Evolutionary conservation across 177 flowering plant genomes (phyloP), one percentile per base, ranked within the genome.

Genomic region (Tripterygium wilfordii): DNA sequence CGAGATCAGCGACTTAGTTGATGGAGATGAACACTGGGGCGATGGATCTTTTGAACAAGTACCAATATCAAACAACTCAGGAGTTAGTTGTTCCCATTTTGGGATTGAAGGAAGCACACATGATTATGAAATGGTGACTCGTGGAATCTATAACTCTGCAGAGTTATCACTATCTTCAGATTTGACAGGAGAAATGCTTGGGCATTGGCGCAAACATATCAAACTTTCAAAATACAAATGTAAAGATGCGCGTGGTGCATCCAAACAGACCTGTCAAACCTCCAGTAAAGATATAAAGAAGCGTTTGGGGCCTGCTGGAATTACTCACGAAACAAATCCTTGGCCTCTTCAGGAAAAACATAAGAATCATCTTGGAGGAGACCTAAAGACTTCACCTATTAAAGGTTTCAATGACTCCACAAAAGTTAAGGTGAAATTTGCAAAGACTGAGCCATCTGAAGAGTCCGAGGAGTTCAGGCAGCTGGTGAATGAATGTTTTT

Each of bases 391-490:
- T 2, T n/a, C 24, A 40, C 4, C n/a, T n/a, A n/a, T n/a, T n/a
- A n/a, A n/a, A n/a, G n/a, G n/a, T n/a, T n/a, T n/a, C n/a, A n/a
- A n/a, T n/a, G n/a, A n/a, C 13, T 36, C 54, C 16, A 20, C 49
- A 32, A 53, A 49, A 53, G 54, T 31, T 24, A 36, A 45, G 16
- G 14, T 37, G 23, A 21, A 39, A 21, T 36, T 54, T 56, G 50
- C 28, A 14, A 72, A 53, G 59, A 37, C 46, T 37, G 80, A 72
- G 19, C 73, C 69, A 6, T 69, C 67, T 22, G 79, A 79, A 55
- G 64, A 64, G 45, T 66, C 85, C 21, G 67, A 65, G 15, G 76
- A 82, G 53, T 79, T 82, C 33, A 67, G 67, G 69, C 68, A 62
- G 47, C 68, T 47, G 56, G 79, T 77, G 24, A 63, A 69, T 19